Evolutionary conservation across 345 rosid species (phyloP).

Genomic region (Hibiscus syriacus): DNA sequence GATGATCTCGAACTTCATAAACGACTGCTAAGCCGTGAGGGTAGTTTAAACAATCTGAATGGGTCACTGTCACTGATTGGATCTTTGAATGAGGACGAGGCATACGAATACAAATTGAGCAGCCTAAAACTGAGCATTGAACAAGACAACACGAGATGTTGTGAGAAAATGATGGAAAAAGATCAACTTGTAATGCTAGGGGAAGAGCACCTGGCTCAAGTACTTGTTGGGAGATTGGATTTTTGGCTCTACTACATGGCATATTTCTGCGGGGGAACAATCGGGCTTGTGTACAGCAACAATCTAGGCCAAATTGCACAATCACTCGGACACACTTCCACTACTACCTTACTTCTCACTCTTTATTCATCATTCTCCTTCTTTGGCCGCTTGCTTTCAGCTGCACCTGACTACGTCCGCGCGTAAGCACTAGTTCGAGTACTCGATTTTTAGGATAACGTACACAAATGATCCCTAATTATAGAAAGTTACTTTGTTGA

Average conservation of each 20-base stretch:
- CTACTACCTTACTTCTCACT: slow-evolving; percentile 62
- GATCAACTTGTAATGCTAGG: slow-evolving; percentile 63
- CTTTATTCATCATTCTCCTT: slow-evolving; percentile 91
- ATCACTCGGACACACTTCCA: slow-evolving; percentile 56
- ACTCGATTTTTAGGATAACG: no score
- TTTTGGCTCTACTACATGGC: slow-evolving; percentile 85
- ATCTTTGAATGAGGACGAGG: slow-evolving; percentile 18
- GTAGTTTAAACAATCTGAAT: slow-evolving; percentile 23
- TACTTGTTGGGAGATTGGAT: slow-evolving; percentile 64
- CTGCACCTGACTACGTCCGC: slow-evolving; percentile 81
- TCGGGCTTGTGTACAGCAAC: slow-evolving; percentile 94
- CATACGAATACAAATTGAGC: slow-evolving; percentile 7
- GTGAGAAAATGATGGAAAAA: slow-evolving; percentile 39
- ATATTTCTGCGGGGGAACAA: slow-evolving; percentile 90
- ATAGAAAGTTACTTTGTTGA: no score
- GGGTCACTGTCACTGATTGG: slow-evolving; percentile 26
- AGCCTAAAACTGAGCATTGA: slow-evolving; percentile 17
- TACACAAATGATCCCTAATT: no score
- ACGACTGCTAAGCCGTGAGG: slow-evolving; percentile 46
- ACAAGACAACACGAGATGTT: slow-evolving; percentile 30
- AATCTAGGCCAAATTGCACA: slow-evolving; percentile 93
- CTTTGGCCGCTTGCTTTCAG: slow-evolving; percentile 88
- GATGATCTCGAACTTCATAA: slow-evolving; percentile 86
- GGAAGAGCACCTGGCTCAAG: slow-evolving; percentile 49
- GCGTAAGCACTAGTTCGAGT: slow-evolving; percentile 26